phyloP scores from a whole-genome alignment of 768 basidiomycete genomes.

The Pleurotus giganteus region DNA sequence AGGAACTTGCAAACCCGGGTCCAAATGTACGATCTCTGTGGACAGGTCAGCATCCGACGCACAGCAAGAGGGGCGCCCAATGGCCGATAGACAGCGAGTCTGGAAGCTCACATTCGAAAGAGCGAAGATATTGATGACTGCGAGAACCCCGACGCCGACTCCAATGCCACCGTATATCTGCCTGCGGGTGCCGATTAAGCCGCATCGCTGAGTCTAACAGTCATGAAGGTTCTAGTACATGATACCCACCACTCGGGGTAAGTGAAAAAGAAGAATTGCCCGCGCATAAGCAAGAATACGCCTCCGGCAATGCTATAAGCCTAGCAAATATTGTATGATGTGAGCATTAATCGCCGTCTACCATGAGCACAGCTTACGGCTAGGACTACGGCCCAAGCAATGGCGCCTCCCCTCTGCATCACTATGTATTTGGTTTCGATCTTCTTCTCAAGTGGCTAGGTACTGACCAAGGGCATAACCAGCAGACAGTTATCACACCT shows the following conservation, averaged over 20 bases:
- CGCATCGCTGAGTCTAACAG: slow-evolving; percentile 10
- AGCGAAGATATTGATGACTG: slow-evolving; percentile 54
- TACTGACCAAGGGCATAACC: slow-evolving; percentile 65
- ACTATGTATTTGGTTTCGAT: slow-evolving; percentile 20
- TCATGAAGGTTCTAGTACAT: slow-evolving; percentile 24
- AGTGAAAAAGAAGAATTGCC: slow-evolving; percentile 63
- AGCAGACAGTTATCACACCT: slow-evolving; percentile 84
- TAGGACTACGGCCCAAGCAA: slow-evolving; percentile 65
- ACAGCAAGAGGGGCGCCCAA: slow-evolving; percentile 15
- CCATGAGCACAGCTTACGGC: slow-evolving; percentile 41
- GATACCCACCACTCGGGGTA: slow-evolving; percentile 60
- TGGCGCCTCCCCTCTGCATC: slow-evolving; percentile 63
- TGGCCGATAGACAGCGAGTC: slow-evolving; percentile 6
- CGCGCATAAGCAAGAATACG: slow-evolving; percentile 57
- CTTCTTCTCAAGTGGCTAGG: slow-evolving; percentile 19
- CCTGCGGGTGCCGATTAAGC: slow-evolving; percentile 31
- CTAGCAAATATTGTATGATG: slow-evolving; percentile 28
- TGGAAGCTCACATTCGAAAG: slow-evolving; percentile 56
- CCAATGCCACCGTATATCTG: slow-evolving; percentile 70
- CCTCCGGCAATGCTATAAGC: slow-evolving; percentile 66
- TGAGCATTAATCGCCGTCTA: slow-evolving; percentile 3
- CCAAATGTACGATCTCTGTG: slow-evolving; percentile 70
- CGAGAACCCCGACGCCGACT: slow-evolving; percentile 47
- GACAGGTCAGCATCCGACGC: slow-evolving; percentile 12
- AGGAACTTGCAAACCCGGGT: slow-evolving; percentile 59